Evolutionary conservation across 1,139 yeast genomes (phyloP).

Genomic region (Taphrina pruni): DNA sequence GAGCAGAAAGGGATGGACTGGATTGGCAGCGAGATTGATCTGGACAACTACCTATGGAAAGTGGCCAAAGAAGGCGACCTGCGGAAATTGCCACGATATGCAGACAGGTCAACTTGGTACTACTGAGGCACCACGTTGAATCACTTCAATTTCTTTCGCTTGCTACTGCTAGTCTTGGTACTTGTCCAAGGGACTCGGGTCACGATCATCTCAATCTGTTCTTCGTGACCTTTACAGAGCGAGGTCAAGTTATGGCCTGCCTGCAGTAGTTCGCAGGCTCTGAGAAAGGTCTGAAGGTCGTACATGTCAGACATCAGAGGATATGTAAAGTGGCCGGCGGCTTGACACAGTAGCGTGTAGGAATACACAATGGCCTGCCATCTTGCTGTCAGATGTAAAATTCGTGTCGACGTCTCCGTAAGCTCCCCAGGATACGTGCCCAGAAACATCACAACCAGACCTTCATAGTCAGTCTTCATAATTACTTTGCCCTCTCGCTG

Average conservation of each 20-base stretch:
- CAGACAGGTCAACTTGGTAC: conserved; percentile 20
- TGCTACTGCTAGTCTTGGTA: conserved; percentile 5
- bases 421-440: conserved; percentile 2
- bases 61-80: conserved; percentile 33
- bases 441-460: conserved; percentile 5
- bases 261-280: not conserved
- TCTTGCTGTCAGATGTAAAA: not conserved
- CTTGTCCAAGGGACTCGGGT: conserved; percentile 4
- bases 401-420: not conserved
- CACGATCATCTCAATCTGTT: not conserved
- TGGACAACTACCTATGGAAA: conserved; percentile 38
- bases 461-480: not conserved
- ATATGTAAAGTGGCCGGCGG: not conserved
- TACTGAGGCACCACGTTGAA: conserved; percentile 4
- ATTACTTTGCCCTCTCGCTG: not conserved
- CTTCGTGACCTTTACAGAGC: conserved; percentile 11
- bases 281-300: conserved; percentile 18
- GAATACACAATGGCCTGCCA: conserved; percentile 27
- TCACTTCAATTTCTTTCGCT: conserved; percentile 1
- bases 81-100: conserved; percentile 28
- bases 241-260: not conserved
- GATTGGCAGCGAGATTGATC: conserved; percentile 32
- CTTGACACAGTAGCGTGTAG: conserved; percentile 14
- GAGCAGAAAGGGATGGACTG: not conserved
- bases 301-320: conserved; percentile 8